Evolutionary conservation across 148 eudicot genomes (phyloP), one percentile per base, ranked within the genome.

Genomic region (Gaultheria prostrata): DNA sequence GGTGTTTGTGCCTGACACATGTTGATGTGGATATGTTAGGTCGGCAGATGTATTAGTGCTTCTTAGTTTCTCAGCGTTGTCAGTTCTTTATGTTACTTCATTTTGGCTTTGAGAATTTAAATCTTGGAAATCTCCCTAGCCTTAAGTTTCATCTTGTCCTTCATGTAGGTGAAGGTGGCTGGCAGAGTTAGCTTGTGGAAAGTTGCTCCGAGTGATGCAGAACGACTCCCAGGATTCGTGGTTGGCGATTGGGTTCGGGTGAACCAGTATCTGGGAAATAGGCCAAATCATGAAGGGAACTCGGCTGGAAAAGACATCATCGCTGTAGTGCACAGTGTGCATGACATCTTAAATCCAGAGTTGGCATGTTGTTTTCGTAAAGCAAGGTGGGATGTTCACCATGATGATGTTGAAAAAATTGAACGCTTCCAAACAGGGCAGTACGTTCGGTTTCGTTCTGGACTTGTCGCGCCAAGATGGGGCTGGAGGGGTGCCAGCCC

Each of bases 191-290:
- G 85, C 83, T 84, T 93, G 76, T 95, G 98, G 98, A 92, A 89
- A 90, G 94, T 95, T 49, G 91, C 97, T 79, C 98, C 98, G 5
- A 95, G 98, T 75, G 98, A 95, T 85, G 98, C 94, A 69, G 98
- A 92, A 84, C 78, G 90, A 83, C 90, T 95, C 48, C 90, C 98
- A 49, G 95, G 93, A 17, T 93, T 95, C 82, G 94, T 91, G 87
- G 98, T 95, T 32, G 98, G 98, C 83, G 98, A 95, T 86, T 95
- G 98, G 98, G 98, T 95, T n/a, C 95, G 93, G 39, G 91, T 95
- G 77, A 95, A 91, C 81, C 97, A 95, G 77, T 91, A 84, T 82
- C 79, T 92, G 70, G 98, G 98, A 65, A 89, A 90, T 9, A 87
- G 98, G 83, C 92, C 97, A 28, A 92, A 94, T 87, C 94, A 93